Evolutionary conservation across 495 filamentous ascomycete genomes (phyloP).

Genomic region (Penicillium steckii): DNA sequence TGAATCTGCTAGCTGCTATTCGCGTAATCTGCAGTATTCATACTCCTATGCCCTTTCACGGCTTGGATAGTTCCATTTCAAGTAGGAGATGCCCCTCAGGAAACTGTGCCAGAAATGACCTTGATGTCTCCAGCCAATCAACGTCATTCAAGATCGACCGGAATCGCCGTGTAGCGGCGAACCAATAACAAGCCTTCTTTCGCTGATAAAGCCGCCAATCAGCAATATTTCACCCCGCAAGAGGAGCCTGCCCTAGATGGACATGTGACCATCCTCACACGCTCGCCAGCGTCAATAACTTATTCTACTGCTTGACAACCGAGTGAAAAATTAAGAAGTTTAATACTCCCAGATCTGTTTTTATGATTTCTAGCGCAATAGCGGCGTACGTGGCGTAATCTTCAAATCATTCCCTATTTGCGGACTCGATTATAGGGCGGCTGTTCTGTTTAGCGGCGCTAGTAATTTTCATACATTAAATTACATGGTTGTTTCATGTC

Average conservation of each 20-base stretch:
- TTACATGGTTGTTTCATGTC: constrained; percentile 7
- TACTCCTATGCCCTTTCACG: background rate
- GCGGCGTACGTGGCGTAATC: background rate
- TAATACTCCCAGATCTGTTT: constrained; percentile 1
- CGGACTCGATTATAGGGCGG: constrained; percentile 2
- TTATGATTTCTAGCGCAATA: background rate
- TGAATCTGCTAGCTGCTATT: background rate
- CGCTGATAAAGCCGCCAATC: constrained; percentile 12
- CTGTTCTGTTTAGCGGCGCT: constrained; percentile 7
- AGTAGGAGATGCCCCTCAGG: background rate
- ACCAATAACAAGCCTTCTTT: constrained; percentile 12
- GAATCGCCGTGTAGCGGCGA: background rate
- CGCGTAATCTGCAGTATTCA: background rate
- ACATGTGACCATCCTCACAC: constrained; percentile 25
- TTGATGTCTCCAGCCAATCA: background rate
- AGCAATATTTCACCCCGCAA: constrained; percentile 10
- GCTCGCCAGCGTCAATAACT: constrained; percentile 24
- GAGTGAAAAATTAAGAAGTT: constrained; percentile 29
- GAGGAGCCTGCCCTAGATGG: constrained; percentile 11
- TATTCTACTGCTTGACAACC: constrained; percentile 5
- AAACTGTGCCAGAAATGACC: background rate
- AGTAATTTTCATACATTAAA: constrained; percentile 15
- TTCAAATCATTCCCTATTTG: background rate
- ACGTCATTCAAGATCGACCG: background rate
- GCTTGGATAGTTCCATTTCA: background rate